A percentile compares a stretch with the other conserved stretches of the same genome.
Evolutionary conservation across 345 rosid species (phyloP).

Genomic region (Nasturtium officinale): DNA sequence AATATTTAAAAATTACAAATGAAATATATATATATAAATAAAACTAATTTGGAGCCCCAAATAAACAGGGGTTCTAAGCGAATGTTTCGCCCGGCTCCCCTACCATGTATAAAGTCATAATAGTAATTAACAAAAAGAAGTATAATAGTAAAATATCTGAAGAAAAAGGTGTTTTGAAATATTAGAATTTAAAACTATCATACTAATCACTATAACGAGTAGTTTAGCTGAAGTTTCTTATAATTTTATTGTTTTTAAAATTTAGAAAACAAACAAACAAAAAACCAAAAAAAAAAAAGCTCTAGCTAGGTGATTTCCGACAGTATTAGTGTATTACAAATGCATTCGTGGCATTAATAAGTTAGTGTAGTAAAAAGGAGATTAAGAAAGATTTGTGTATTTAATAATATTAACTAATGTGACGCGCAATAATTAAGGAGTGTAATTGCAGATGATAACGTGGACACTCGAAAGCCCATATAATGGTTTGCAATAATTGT

Average conservation of each 20-base stretch:
- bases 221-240: not conserved
- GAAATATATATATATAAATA: too few species aligned
- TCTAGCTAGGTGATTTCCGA: not conserved
- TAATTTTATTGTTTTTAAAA: too few species aligned
- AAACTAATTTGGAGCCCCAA: too few species aligned
- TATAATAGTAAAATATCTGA: too few species aligned
- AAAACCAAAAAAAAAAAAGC: not conserved
- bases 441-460: slow-evolving; percentile 34
- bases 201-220: too few species aligned
- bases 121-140: too few species aligned
- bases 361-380: slow-evolving; percentile 22
- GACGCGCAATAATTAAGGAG: slow-evolving; percentile 8
- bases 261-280: not conserved
- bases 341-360: not conserved
- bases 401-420: not conserved
- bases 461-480: slow-evolving; percentile 17
- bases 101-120: too few species aligned
- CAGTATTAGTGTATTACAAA: not conserved
- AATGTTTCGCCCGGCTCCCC: too few species aligned
- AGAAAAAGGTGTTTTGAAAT: too few species aligned
- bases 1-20: too few species aligned
- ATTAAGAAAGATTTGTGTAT: slow-evolving; percentile 11
- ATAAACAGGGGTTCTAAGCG: too few species aligned
- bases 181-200: too few species aligned
- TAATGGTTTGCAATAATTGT: slow-evolving; percentile 31